Percentiles rank a stretch among this genome's conserved stretches.
Evolutionary conservation across 192 early-diverging fungal species (phyloP).

Genomic region (Phlyctochytrium planicorne): DNA sequence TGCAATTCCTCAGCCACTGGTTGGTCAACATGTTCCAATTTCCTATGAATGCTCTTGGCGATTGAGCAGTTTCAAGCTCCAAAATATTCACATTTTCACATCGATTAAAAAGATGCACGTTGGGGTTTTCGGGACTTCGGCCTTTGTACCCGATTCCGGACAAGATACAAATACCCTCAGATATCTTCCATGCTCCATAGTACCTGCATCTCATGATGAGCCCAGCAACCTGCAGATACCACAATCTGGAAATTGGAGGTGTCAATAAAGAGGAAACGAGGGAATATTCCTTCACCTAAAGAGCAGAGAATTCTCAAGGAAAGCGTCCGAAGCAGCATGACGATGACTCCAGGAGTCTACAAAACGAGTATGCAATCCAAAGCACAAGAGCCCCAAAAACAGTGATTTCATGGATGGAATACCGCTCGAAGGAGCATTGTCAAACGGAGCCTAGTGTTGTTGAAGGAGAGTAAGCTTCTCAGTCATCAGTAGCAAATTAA

Average conservation of each 20-base stretch:
- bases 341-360: constrained; percentile 18
- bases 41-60: constrained; percentile 40
- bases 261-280: not conserved
- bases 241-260: constrained; percentile 15
- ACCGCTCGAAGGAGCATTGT: constrained; percentile 19
- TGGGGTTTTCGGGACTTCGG: constrained; percentile 45
- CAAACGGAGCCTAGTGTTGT: constrained; percentile 19
- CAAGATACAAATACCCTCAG: constrained; percentile 82
- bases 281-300: constrained; percentile 4
- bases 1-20: constrained; percentile 78
- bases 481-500: constrained; percentile 3
- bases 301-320: constrained; percentile 11
- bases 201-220: constrained; percentile 32
- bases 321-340: not conserved
- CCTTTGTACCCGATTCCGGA: constrained; percentile 83
- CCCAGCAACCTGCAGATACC: constrained; percentile 32
- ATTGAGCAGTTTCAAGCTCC: constrained; percentile 64
- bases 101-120: constrained; percentile 55
- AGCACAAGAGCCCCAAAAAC: constrained; percentile 18
- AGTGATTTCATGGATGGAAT: constrained; percentile 23
- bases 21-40: constrained; percentile 87
- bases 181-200: constrained; percentile 74
- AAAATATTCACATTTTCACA: constrained; percentile 72
- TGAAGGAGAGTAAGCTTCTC: constrained; percentile 2
- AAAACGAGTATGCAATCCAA: constrained; percentile 17